Conservation (phyloP, 257 asterid genomes). For the Striga asiatica region DNA sequence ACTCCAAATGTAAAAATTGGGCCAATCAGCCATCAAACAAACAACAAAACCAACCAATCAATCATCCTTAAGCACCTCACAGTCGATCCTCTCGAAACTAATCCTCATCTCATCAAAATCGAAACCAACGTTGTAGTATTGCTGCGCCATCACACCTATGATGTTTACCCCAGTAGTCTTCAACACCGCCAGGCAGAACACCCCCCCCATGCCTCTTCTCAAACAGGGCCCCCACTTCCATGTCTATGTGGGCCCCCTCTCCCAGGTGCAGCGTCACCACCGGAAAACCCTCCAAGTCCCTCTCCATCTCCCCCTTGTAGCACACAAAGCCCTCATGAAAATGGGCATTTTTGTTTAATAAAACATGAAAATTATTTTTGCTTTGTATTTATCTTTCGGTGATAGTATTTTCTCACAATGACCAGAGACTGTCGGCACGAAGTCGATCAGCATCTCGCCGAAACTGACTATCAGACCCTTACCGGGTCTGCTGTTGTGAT, state of each 20-base stretch:
- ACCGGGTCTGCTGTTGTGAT: conserved; percentile 9
- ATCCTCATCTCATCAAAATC: conserved; percentile 19
- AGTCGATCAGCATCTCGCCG: conserved; percentile 94
- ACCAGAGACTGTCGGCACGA: conserved; percentile 91
- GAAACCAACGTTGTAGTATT: conserved; percentile 16
- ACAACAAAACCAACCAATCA: no score
- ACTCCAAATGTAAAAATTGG: no score
- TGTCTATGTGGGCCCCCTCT: conserved; percentile 1
- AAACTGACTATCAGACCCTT: conserved; percentile 59
- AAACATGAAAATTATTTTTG: no score
- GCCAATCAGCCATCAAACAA: no score
- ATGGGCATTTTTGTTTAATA: no score
- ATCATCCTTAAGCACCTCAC: conserved; percentile 17
- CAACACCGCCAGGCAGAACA: conserved; percentile 10
- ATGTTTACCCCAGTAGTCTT: conserved; percentile 5
- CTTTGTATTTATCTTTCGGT: no score
- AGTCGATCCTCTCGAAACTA: conserved; percentile 15
- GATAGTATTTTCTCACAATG: no score
- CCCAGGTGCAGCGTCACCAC: conserved; percentile 14
- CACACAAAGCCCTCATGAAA: no score
- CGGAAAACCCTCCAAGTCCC: conserved; percentile 14
- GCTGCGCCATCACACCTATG: conserved; percentile 16
- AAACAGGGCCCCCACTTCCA: conserved; percentile 13
- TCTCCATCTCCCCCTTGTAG: conserved; percentile 12
- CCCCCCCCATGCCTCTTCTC: conserved; percentile 5